A percentile compares a stretch with the other conserved stretches of the same genome.
phyloP scores from a whole-genome alignment of 2,329 filamentous ascomycete species.

The Dactylonectria estremocensis region DNA sequence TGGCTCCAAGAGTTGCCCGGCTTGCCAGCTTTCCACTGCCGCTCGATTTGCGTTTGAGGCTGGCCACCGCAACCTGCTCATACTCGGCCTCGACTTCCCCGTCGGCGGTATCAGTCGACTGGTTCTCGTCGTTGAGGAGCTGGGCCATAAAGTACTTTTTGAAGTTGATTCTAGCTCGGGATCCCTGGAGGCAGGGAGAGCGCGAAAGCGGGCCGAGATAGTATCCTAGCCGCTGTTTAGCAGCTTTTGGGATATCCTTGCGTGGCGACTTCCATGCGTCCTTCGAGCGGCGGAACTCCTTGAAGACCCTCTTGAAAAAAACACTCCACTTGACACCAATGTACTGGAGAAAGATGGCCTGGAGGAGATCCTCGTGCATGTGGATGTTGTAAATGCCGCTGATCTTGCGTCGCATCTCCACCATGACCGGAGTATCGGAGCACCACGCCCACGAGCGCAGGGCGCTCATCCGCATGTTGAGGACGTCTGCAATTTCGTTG shows the following conservation, averaged over 20 bases:
- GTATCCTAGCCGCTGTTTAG: slow-evolving; percentile 51
- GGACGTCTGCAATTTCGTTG: slow-evolving; percentile 65
- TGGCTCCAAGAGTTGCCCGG: not conserved
- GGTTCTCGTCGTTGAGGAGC: slow-evolving; percentile 53
- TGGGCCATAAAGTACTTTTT: slow-evolving; percentile 63
- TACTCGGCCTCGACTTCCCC: slow-evolving; percentile 59
- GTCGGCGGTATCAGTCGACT: slow-evolving; percentile 46
- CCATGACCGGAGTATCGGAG: slow-evolving; percentile 53
- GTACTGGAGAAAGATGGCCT: slow-evolving; percentile 67
- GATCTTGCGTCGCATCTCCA: slow-evolving; percentile 64
- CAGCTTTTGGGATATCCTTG: slow-evolving; percentile 49
- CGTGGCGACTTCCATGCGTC: slow-evolving; percentile 55
- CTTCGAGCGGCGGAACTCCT: slow-evolving; percentile 47
- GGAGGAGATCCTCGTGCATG: slow-evolving; percentile 68
- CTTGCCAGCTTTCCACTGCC: no score
- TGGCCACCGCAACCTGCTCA: slow-evolving; percentile 15
- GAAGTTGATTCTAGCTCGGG: slow-evolving; percentile 52
- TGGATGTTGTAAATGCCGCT: slow-evolving; percentile 65
- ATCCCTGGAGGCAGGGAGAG: slow-evolving; percentile 46
- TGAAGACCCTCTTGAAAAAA: slow-evolving; percentile 58
- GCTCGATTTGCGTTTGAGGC: slow-evolving; percentile 19
- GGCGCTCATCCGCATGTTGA: slow-evolving; percentile 65
- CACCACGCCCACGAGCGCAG: slow-evolving; percentile 64
- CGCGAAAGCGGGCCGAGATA: slow-evolving; percentile 52
- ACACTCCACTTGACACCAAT: slow-evolving; percentile 65